Evolutionary conservation across 768 basidiomycete species (phyloP).

Genomic region (Lepiota venenata): DNA sequence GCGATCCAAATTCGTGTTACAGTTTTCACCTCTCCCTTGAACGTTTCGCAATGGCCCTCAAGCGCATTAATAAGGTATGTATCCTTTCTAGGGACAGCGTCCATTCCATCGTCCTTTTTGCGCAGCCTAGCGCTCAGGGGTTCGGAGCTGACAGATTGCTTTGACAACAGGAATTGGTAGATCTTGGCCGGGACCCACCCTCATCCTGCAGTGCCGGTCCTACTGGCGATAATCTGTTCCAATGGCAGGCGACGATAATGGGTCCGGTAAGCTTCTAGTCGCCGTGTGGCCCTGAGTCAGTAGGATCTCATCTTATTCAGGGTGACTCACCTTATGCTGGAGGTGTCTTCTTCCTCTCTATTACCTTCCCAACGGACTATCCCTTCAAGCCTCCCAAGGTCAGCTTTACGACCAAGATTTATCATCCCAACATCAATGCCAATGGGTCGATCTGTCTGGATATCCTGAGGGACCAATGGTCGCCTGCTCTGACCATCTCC

Average conservation of each 20-base stretch:
- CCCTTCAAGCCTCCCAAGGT: slow-evolving; percentile 99
- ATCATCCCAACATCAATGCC: slow-evolving; percentile 99
- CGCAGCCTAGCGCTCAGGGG: slow-evolving; percentile 14
- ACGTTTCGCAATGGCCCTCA: slow-evolving; percentile 76
- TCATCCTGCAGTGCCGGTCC: slow-evolving; percentile 99
- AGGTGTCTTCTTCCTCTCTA: slow-evolving; percentile 98
- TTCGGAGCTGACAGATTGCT: slow-evolving; percentile 9
- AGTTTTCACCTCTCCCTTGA: slow-evolving; percentile 26
- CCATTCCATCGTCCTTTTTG: slow-evolving; percentile 11
- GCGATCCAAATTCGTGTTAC: slow-evolving; percentile 33
- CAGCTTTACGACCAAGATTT: slow-evolving; percentile 99
- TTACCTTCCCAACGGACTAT: slow-evolving; percentile 95
- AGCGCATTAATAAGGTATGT: slow-evolving; percentile 97
- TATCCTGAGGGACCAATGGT: slow-evolving; percentile 99
- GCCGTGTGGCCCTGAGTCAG: slow-evolving; percentile 20
- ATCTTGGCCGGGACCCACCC: slow-evolving; percentile 99
- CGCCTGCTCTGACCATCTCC: slow-evolving; percentile 96
- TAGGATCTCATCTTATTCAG: slow-evolving; percentile 38
- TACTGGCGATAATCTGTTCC: slow-evolving; percentile 97
- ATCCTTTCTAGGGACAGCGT: not conserved
- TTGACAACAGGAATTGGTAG: slow-evolving; percentile 84
- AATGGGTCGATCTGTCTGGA: slow-evolving; percentile 99
- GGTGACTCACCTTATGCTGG: slow-evolving; percentile 98
- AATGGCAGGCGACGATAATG: slow-evolving; percentile 99
- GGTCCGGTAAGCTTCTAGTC: slow-evolving; percentile 69